Evolutionary conservation across 228 moss, liverwort and hornwort genomes (phyloP).

Genomic region (Sphagnum fallax): DNA sequence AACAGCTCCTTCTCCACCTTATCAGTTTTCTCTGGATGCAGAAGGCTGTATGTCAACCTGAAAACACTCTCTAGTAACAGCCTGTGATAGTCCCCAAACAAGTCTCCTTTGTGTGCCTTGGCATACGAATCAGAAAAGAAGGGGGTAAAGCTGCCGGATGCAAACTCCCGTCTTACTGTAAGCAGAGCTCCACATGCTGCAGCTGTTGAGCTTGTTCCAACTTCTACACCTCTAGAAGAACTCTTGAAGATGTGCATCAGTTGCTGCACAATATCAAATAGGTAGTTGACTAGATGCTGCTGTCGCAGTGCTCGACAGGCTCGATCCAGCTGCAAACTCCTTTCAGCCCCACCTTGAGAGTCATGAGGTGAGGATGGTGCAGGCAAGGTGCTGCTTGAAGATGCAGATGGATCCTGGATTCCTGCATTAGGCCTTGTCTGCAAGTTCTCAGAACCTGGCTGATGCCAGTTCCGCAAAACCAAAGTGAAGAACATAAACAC

Average conservation of each 20-base stretch:
- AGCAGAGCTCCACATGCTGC: conserved; percentile 93
- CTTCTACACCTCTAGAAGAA: conserved; percentile 58
- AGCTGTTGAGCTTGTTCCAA: conserved; percentile 49
- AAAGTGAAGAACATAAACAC: conserved; percentile 98
- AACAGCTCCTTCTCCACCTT: conserved; percentile 84
- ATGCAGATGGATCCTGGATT: conserved; percentile 28
- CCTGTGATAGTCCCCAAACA: conserved; percentile 94
- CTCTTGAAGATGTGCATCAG: conserved; percentile 83
- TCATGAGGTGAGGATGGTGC: conserved; percentile 37
- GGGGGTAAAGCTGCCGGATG: conserved; percentile 94
- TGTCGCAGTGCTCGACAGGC: conserved; percentile 84
- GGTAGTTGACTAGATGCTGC: conserved; percentile 71
- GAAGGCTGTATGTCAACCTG: conserved; percentile 84
- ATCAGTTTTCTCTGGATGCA: conserved; percentile 94
- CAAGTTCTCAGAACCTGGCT: conserved; percentile 84
- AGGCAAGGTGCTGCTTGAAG: conserved; percentile 27
- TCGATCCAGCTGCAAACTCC: conserved; percentile 66
- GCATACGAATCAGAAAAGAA: conserved; percentile 98
- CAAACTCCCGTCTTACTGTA: conserved; percentile 86
- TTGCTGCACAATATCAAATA: conserved; percentile 84
- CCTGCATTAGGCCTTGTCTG: conserved; percentile 47
- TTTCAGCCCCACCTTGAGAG: conserved; percentile 45
- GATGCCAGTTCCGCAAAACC: conserved; percentile 95
- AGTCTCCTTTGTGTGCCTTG: conserved; percentile 90
- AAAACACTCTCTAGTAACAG: conserved; percentile 95